Base-by-base conservation (phyloP, 2,329 filamentous ascomycete species). In the Cladosporium sp. region DNA sequence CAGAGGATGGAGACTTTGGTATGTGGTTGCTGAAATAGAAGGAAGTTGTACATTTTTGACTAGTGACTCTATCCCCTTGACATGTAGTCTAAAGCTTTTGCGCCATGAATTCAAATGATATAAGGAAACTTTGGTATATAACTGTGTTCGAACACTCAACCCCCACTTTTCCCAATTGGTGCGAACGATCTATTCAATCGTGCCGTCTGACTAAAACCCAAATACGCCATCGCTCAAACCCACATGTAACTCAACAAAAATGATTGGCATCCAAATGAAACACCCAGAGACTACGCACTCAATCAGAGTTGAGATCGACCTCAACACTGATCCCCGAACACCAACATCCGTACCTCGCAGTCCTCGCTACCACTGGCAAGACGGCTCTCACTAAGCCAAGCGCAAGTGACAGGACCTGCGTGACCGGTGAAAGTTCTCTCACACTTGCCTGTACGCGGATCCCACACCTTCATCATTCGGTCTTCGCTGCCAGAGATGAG, bases 381-480 rank as follows among this genome's bases (percentile, higher is more conserved):
- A 49, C 92, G 86, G 72, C 90, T 92, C 76, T 98, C 95, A 73
- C 92, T 96, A 7, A 99, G 82, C 1, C 92, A 93, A 47, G 98
- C 90, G 76, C 94, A 98, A 3, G 93, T 98, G 3, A 98, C 93
- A 0, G 95, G 93, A 0, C 92, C 94, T 1, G 89, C 87, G 78
- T 98, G 95, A 0, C 93, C 93, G 2, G 92, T 93, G 75, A 97
- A 94, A 3, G 93, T 98, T 59, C 93, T 85, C 77, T 98, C 93
- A 78, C 93, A 97, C 74, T 91, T 92, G 32, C 95, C 95, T 1
- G 91, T 93, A 66, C 93, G 84, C 18, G 94, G 91, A 79, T 98
- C 94, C 95, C 95, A 99, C 36, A 92, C 88, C 81, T 98, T 98
- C 73, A 97, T 91, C 88, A 94, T 96, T 51, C 92, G 89, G 79